Evolutionary conservation across 306 rosid species (phyloP).

Genomic region (Cucurbita ficifolia): DNA sequence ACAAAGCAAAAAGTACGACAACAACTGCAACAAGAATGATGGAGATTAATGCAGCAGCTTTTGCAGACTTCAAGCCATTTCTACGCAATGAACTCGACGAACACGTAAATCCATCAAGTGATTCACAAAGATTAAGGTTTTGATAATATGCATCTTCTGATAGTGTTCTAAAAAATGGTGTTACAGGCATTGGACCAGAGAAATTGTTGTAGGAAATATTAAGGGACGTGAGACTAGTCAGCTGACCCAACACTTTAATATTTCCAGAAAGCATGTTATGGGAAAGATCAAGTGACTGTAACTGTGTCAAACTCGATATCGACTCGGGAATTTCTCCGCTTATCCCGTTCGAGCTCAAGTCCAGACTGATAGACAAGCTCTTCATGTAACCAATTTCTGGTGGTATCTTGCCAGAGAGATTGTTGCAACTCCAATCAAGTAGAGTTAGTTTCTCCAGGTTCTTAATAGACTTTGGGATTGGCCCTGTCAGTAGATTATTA

Average conservation of each 20-base stretch:
- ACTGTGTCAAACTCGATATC: constrained; percentile 48
- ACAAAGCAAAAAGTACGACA: constrained; percentile 55
- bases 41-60: constrained; percentile 41
- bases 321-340: constrained; percentile 72
- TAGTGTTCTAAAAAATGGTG: constrained; percentile 69
- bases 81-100: constrained; percentile 36
- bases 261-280: constrained; percentile 54
- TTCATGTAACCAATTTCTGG: constrained; percentile 59
- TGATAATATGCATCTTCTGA: constrained; percentile 47
- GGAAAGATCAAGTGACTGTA: constrained; percentile 85
- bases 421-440: constrained; percentile 77
- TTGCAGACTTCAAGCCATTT: constrained; percentile 48
- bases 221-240: constrained; percentile 69
- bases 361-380: constrained; percentile 85
- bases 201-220: constrained; percentile 78
- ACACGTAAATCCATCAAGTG: constrained; percentile 70
- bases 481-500: constrained; percentile 58
- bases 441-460: constrained; percentile 70
- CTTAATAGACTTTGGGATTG: constrained; percentile 59
- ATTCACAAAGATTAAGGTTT: constrained; percentile 55
- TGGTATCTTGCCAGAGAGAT: constrained; percentile 63
- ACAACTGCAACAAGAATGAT: constrained; percentile 49
- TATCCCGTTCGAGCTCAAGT: constrained; percentile 60
- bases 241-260: constrained; percentile 55
- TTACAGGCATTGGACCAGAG: constrained; percentile 83